These are phyloP conservation scores for Scutellaria baicalensis DNA, from an alignment of 257 asterid genomes.

Conservation along the genomic window DNA sequence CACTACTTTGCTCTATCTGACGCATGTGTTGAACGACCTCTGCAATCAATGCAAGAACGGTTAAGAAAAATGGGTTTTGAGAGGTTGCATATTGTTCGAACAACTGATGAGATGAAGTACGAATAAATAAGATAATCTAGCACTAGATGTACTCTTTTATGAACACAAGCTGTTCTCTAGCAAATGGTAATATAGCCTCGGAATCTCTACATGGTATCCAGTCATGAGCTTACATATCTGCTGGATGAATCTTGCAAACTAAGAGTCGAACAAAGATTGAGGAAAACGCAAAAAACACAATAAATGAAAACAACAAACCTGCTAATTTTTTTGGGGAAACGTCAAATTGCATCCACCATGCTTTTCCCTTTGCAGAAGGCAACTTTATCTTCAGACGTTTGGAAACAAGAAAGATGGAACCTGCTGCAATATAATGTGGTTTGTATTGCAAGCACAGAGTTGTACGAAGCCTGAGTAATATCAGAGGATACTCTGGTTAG, in stretches of 20 bases:
- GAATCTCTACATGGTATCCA: background rate
- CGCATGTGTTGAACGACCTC: slow-evolving; percentile 47
- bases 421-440: slow-evolving; percentile 57
- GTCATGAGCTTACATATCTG: background rate
- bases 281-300: background rate
- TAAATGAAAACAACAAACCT: slow-evolving; percentile 22
- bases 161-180: too few relatives aligned
- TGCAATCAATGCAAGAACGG: slow-evolving; percentile 15
- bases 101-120: background rate
- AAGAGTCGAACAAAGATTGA: background rate
- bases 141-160: background rate
- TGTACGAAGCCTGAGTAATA: slow-evolving; percentile 40
- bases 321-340: slow-evolving; percentile 48
- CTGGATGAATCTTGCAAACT: background rate
- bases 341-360: slow-evolving; percentile 69
- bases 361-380: slow-evolving; percentile 34
- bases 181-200: too few relatives aligned
- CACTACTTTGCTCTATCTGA: slow-evolving; percentile 26
- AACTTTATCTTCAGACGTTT: slow-evolving; percentile 42
- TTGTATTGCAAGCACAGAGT: slow-evolving; percentile 60
- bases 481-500: background rate
- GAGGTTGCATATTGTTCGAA: background rate
- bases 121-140: background rate
- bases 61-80: background rate
- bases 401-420: slow-evolving; percentile 54